Conservation (phyloP, 2,329 filamentous ascomycete species). For the Hymenoscyphus fraxineus region DNA sequence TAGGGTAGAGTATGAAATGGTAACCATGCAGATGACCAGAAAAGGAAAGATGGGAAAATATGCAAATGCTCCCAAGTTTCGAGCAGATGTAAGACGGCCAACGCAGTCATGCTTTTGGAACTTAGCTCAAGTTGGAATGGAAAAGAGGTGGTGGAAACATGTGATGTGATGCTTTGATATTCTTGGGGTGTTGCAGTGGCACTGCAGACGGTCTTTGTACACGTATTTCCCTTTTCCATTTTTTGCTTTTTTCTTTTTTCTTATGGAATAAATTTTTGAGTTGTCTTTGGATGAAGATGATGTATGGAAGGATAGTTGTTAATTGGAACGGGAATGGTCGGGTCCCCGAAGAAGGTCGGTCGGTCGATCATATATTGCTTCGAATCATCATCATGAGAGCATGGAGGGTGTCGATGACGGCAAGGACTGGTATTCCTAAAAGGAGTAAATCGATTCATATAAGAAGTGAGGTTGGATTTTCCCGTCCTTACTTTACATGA, state of each 20-base stretch:
- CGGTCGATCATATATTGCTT: background rate
- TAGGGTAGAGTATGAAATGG: background rate
- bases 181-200: conserved; percentile 5
- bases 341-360: too few species aligned
- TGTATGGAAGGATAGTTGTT: background rate
- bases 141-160: conserved; percentile 3
- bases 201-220: conserved; percentile 6
- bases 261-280: background rate
- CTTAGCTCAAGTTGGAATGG: background rate
- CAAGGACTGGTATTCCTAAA: background rate
- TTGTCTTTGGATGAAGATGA: background rate
- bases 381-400: background rate
- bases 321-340: background rate
- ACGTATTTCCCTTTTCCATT: conserved; percentile 1
- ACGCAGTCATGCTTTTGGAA: conserved; percentile 6
- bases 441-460: conserved; percentile 1
- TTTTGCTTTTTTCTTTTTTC: background rate
- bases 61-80: background rate
- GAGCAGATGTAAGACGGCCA: background rate
- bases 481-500: conserved; percentile 1
- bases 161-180: conserved; percentile 7
- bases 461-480: background rate
- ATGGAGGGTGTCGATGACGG: background rate
- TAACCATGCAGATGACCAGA: background rate
- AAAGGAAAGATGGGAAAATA: background rate